phyloP scores from a whole-genome alignment of 768 basidiomycete genomes.

The Phaeotremella skinneri region DNA sequence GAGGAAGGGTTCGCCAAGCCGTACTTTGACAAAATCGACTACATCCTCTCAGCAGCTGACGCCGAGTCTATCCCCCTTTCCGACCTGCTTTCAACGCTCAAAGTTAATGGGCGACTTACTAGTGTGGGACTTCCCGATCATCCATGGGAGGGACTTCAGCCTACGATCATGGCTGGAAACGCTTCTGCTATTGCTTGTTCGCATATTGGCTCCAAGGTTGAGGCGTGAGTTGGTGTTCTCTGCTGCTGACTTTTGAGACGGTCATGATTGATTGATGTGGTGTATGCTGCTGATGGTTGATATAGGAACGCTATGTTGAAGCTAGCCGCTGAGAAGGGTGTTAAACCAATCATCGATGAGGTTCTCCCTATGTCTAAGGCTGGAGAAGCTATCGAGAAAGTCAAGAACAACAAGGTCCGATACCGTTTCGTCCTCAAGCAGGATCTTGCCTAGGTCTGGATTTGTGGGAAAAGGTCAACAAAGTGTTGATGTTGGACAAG shows the following conservation, averaged over 20 bases:
- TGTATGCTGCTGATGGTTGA: constrained; percentile 19
- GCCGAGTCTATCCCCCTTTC: constrained; percentile 55
- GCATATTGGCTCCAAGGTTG: constrained; percentile 61
- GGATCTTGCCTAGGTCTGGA: constrained; percentile 23
- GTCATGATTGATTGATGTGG: constrained; percentile 13
- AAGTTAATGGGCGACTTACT: constrained; percentile 58
- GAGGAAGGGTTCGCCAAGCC: constrained; percentile 44
- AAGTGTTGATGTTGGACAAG: too few relatives aligned
- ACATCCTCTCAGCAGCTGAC: constrained; percentile 54
- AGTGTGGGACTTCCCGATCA: constrained; percentile 61
- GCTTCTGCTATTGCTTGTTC: constrained; percentile 42
- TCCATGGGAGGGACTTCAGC: constrained; percentile 35
- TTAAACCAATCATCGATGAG: constrained; percentile 57
- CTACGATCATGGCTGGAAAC: constrained; percentile 29
- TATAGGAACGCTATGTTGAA: constrained; percentile 58
- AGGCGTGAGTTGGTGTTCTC: constrained; percentile 41
- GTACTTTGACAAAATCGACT: constrained; percentile 51
- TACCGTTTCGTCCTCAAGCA: constrained; percentile 60
- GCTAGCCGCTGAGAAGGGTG: constrained; percentile 59
- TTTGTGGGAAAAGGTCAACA: too few relatives aligned
- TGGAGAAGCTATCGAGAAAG: constrained; percentile 56
- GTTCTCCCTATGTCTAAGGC: constrained; percentile 57
- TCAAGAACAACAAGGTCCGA: constrained; percentile 58
- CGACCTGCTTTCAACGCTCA: constrained; percentile 59
- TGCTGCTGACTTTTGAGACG: constrained; percentile 8